A percentile compares a stretch with the other conserved stretches of the same genome.
phyloP scores from a whole-genome alignment of 805 yeast genomes.

The Isabelozyma rhagii region DNA sequence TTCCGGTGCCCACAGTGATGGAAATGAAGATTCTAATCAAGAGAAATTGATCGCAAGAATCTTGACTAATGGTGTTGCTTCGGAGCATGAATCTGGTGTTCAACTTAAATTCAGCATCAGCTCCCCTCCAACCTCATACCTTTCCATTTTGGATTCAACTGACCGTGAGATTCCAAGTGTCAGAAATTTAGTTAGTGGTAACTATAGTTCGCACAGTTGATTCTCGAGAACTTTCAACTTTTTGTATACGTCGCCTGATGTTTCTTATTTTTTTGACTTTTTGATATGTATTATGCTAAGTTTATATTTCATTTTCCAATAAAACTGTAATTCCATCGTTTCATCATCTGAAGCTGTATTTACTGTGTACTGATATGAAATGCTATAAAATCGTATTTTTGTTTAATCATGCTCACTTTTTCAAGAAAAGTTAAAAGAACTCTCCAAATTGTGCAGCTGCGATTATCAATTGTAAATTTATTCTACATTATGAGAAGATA shows the following conservation, averaged over 20 bases:
- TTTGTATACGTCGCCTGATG: not conserved
- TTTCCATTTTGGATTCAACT: constrained; percentile 29
- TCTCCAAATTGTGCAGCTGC: too few relatives aligned
- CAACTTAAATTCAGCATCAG: constrained; percentile 61
- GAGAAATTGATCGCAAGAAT: constrained; percentile 84
- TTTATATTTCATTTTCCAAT: constrained; percentile 3
- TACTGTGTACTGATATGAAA: not conserved
- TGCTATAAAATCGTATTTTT: not conserved
- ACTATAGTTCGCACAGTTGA: constrained; percentile 40
- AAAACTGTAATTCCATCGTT: constrained; percentile 14
- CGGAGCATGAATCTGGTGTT: constrained; percentile 74
- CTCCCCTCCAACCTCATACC: constrained; percentile 38
- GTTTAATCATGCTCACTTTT: too few relatives aligned
- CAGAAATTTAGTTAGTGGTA: constrained; percentile 49
- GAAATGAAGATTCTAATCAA: constrained; percentile 27
- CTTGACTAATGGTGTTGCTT: constrained; percentile 66
- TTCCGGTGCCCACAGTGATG: constrained; percentile 13
- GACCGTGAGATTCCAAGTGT: constrained; percentile 41
- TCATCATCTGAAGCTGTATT: not conserved
- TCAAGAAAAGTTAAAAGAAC: too few relatives aligned
- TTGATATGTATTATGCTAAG: not conserved
- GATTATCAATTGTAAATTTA: too few relatives aligned
- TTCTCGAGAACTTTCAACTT: not conserved
- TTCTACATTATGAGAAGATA: too few relatives aligned
- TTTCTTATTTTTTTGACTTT: not conserved